Conservation (phyloP, 345 rosid genomes). For the Gossypium rotundifolium region DNA sequence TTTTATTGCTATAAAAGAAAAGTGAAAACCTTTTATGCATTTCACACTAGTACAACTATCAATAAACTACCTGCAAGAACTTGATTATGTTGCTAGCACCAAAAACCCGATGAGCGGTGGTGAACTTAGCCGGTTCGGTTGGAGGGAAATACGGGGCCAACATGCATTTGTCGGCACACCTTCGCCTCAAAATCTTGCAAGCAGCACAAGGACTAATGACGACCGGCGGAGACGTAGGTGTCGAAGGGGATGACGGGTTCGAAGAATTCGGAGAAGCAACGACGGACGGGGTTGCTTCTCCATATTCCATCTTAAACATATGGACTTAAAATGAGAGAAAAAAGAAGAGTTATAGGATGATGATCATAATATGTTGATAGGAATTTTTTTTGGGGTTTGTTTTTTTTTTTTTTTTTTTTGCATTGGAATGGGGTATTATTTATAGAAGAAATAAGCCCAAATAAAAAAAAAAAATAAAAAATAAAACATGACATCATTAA, state of each 20-base stretch:
- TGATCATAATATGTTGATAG: no score
- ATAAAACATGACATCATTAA: conserved; percentile 5
- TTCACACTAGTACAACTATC: background rate
- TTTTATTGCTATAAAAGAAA: no score
- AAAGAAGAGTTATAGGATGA: background rate
- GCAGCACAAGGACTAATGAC: conserved; percentile 84
- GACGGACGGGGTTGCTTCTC: conserved; percentile 21
- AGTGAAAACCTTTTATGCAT: background rate
- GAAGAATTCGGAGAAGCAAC: conserved; percentile 18
- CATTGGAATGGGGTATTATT: background rate
- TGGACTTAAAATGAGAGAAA: background rate
- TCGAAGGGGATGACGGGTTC: conserved; percentile 29
- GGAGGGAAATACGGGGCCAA: conserved; percentile 92
- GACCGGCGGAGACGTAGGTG: conserved; percentile 23
- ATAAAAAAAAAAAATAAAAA: background rate
- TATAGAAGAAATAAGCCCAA: conserved; percentile 3
- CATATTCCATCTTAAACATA: conserved; percentile 34
- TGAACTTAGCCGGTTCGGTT: conserved; percentile 77
- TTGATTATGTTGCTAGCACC: conserved; percentile 96
- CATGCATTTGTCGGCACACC: conserved; percentile 79
- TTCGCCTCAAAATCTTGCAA: conserved; percentile 74
- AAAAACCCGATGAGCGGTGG: conserved; percentile 83
- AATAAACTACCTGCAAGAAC: conserved; percentile 66
- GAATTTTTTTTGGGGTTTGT: background rate
- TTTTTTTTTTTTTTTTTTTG: background rate